phyloP scores from a whole-genome alignment of 1,139 yeast species.

The Yamadazyma triangularis region DNA sequence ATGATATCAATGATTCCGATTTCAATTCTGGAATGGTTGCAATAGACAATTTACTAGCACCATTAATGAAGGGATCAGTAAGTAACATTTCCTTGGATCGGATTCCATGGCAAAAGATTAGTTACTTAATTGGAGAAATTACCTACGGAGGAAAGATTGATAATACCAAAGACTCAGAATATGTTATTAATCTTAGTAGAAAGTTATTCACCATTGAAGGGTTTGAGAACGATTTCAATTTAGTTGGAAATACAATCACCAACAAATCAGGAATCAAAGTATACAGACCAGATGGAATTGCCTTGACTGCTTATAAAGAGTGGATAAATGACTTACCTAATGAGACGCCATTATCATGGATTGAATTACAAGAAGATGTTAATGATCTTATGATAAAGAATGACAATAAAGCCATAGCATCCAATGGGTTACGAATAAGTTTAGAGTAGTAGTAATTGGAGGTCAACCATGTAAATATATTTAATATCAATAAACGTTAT shows the following conservation, averaged over 20 bases:
- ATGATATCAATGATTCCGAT: conserved; percentile 77
- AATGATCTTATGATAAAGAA: conserved; percentile 20
- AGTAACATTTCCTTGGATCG: conserved; percentile 40
- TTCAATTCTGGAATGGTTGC: conserved; percentile 48
- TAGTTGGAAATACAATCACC: conserved; percentile 26
- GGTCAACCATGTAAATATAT: no score
- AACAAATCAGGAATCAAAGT: conserved; percentile 15
- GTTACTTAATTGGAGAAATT: conserved; percentile 47
- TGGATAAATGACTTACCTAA: conserved; percentile 61
- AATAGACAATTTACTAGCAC: conserved; percentile 36
- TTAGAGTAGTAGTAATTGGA: no score
- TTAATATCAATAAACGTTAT: no score
- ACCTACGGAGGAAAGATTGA: conserved; percentile 77
- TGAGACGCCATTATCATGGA: conserved; percentile 59
- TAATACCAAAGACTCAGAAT: conserved; percentile 36
- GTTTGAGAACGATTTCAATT: conserved; percentile 23
- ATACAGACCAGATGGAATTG: conserved; percentile 45
- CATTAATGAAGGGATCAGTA: conserved; percentile 13
- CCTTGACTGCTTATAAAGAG: conserved; percentile 24
- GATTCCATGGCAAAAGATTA: conserved; percentile 58
- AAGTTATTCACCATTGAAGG: conserved; percentile 23
- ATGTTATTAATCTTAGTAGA: conserved; percentile 20
- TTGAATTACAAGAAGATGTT: conserved; percentile 49
- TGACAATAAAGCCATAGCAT: conserved; percentile 14
- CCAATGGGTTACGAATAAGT: no score